Evolutionary conservation across 345 rosid genomes (phyloP).

Genomic region (Acer negundo): DNA sequence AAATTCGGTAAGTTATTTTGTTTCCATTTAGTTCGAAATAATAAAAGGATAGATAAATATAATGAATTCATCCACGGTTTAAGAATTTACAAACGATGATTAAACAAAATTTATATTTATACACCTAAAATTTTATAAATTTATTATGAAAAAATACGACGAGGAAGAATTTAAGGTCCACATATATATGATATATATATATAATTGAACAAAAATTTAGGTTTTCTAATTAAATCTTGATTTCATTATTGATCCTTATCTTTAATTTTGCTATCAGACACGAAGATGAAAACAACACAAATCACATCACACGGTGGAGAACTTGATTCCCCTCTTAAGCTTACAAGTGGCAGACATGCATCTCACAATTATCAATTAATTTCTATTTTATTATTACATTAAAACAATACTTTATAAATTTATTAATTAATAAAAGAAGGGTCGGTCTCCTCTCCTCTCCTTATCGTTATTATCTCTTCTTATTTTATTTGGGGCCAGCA

Average conservation of each 20-base stretch:
- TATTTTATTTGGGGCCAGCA: neutral
- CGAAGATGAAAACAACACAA: neutral
- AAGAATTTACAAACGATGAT: neutral
- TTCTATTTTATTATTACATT: too few relatives aligned
- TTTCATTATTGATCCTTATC: conserved; percentile 21
- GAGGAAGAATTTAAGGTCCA: too few relatives aligned
- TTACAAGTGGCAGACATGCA: conserved; percentile 33
- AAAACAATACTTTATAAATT: neutral
- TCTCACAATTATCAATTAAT: neutral
- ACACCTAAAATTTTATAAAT: neutral
- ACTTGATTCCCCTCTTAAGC: neutral
- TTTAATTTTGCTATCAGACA: conserved; percentile 20
- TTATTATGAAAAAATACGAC: too few relatives aligned
- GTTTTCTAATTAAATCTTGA: neutral
- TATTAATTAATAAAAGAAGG: neutral
- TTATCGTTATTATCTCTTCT: neutral
- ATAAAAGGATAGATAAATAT: neutral
- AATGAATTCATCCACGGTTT: neutral
- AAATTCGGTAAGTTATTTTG: too few relatives aligned
- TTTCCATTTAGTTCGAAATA: neutral
- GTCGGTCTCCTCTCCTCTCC: neutral
- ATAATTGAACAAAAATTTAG: too few relatives aligned
- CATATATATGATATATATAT: too few relatives aligned
- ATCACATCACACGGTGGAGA: conserved; percentile 1
- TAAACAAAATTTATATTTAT: too few relatives aligned